These are phyloP conservation scores for Dendrocalamus sinicus DNA, from an alignment of 176 grass and related monocot species.

Conservation along the genomic window DNA sequence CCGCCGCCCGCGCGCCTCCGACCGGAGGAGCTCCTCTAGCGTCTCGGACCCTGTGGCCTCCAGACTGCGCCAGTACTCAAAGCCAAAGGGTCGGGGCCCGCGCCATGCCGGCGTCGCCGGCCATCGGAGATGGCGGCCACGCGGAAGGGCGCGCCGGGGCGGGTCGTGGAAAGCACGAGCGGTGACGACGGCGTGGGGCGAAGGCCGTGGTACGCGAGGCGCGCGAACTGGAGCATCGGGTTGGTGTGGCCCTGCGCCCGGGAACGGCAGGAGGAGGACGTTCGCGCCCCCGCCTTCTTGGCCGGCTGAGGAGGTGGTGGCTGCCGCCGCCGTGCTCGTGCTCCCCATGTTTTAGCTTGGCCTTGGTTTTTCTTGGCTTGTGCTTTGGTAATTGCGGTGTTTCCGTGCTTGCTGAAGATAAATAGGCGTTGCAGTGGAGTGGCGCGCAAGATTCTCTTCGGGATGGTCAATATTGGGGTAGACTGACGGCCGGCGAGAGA, in stretches of 20 bases:
- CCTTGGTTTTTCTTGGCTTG: not conserved
- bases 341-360: no score
- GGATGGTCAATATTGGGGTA: not conserved
- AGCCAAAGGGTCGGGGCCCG: not conserved
- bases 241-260: slow-evolving; percentile 27
- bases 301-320: not conserved
- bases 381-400: not conserved
- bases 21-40: not conserved
- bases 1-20: not conserved
- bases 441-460: not conserved
- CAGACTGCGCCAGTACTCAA: not conserved
- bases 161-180: not conserved
- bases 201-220: slow-evolving; percentile 32
- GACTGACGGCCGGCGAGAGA: no score
- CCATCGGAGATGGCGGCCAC: slow-evolving; percentile 38
- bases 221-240: slow-evolving; percentile 41
- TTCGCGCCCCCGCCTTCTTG: not conserved
- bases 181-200: not conserved
- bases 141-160: not conserved
- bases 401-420: not conserved
- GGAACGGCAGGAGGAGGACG: not conserved
- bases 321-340: no score
- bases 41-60: not conserved
- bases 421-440: not conserved
- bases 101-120: slow-evolving; percentile 8